Evolutionary conservation across 257 asterid genomes (phyloP).

Genomic region (Buddleja alternifolia): DNA sequence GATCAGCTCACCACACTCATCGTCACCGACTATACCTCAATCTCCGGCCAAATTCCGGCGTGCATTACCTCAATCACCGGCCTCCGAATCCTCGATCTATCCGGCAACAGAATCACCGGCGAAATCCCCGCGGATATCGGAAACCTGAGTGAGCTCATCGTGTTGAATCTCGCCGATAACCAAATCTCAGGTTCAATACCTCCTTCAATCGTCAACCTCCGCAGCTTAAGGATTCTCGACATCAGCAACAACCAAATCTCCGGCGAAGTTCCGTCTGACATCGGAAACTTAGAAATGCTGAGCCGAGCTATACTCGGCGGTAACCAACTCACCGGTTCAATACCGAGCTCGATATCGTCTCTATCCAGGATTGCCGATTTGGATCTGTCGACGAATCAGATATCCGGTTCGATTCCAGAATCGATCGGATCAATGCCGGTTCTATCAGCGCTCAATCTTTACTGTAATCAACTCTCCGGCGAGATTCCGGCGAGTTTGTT

Average conservation of each 20-base stretch:
- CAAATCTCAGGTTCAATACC: slow-evolving; percentile 51
- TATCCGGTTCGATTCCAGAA: slow-evolving; percentile 53
- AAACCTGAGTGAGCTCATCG: slow-evolving; percentile 49
- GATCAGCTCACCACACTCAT: slow-evolving; percentile 56
- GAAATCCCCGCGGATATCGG: slow-evolving; percentile 54
- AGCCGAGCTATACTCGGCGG: slow-evolving; percentile 60
- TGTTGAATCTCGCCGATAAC: slow-evolving; percentile 64
- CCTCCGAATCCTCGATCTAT: slow-evolving; percentile 57
- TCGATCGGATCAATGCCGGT: slow-evolving; percentile 37
- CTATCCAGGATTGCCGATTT: slow-evolving; percentile 33
- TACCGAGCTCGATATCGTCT: slow-evolving; percentile 27
- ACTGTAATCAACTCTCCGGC: slow-evolving; percentile 40
- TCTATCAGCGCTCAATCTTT: slow-evolving; percentile 28
- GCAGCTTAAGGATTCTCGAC: slow-evolving; percentile 55
- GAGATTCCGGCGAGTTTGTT: slow-evolving; percentile 37
- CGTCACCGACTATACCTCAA: slow-evolving; percentile 62
- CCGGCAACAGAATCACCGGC: slow-evolving; percentile 66
- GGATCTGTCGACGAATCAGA: slow-evolving; percentile 36
- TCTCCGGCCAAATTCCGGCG: slow-evolving; percentile 56
- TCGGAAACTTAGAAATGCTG: slow-evolving; percentile 55
- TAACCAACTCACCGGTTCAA: slow-evolving; percentile 45
- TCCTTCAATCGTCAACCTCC: slow-evolving; percentile 47
- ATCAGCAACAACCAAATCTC: slow-evolving; percentile 49
- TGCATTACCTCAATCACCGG: slow-evolving; percentile 53
- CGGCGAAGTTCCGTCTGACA: slow-evolving; percentile 50